Base-by-base conservation (phyloP, 129 eudicot species). In the Apium graveolens region DNA sequence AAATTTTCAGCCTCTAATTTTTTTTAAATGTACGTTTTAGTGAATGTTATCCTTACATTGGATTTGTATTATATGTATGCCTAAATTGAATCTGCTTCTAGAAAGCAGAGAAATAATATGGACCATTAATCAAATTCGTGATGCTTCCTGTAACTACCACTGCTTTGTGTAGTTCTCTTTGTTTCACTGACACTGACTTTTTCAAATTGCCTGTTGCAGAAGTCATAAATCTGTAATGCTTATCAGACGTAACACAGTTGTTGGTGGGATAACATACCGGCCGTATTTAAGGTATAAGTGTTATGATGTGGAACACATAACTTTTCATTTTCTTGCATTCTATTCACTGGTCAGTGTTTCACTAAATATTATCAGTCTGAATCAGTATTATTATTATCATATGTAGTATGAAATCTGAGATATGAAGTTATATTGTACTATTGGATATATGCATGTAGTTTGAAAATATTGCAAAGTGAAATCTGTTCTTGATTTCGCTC, bases 221-320 rank as follows among this genome's bases (percentile, higher is more conserved):
- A 91, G 80, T 84, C 99, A 95, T 85, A 95, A 92, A 79, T 95
- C 99, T 42, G 96, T 95, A 39, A 92, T 95, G 96, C 94, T 95
- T 37, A 78, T 95, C 78, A 89, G 97, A 73, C 83, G 91, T 68
- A 88, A 84, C 75, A 83, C 35, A 39, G 99, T 95, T 57, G 97
- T 95, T 86, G 99, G 97, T 72, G 99, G 99, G 71, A 95, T 95
- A 73, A 95, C 99, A 72, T 95, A 92, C 77, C 96, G 99, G 11
- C 99, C 99, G 44, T 95, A 95, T 83, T 38, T 82, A 78, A 95
- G 97, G 99, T 95, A 84, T 38, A 43, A 29, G 34, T 66, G n/a
- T 55, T 73, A 42, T 45, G 45, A 18, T 74, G 44, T 80, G 31
- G 29, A 20, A 35, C 14, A 37, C 46, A 66, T 66, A 20, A 37